These are phyloP conservation scores for Pseudogymnoascus sp. DNA, from an alignment of 2,329 filamentous ascomycete genomes.

Conservation along the genomic window DNA sequence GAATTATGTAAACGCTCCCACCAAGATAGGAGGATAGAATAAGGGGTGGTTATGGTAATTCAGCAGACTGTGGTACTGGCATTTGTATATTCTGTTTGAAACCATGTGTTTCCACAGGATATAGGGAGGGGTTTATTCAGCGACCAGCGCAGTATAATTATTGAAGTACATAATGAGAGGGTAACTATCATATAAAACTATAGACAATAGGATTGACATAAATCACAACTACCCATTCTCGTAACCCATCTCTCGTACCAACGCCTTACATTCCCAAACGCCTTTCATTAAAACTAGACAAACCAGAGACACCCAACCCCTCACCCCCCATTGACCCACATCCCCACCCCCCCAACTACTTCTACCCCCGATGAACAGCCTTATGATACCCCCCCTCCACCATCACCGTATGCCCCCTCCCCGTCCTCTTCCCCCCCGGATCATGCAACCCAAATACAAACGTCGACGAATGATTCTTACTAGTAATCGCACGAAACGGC, in stretches of 20 bases:
- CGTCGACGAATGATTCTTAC: too few species aligned
- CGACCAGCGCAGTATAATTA: too few species aligned
- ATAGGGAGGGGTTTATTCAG: too few species aligned
- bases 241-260: not conserved
- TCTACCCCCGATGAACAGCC: not conserved
- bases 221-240: not conserved
- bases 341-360: not conserved
- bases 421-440: not conserved
- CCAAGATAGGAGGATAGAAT: not conserved
- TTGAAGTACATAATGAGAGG: not conserved
- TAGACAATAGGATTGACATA: not conserved
- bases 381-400: not conserved
- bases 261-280: not conserved
- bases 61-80: not conserved
- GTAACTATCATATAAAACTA: not conserved
- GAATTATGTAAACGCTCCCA: not conserved
- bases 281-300: not conserved
- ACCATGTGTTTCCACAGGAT: not conserved
- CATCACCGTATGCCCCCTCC: not conserved
- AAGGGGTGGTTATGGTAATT: not conserved
- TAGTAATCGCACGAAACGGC: too few species aligned
- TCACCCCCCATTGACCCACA: not conserved
- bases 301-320: not conserved
- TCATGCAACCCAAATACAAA: too few species aligned
- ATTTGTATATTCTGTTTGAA: not conserved